phyloP scores from a whole-genome alignment of 768 basidiomycete genomes.

The Tylopilus rubrobrunneus region DNA sequence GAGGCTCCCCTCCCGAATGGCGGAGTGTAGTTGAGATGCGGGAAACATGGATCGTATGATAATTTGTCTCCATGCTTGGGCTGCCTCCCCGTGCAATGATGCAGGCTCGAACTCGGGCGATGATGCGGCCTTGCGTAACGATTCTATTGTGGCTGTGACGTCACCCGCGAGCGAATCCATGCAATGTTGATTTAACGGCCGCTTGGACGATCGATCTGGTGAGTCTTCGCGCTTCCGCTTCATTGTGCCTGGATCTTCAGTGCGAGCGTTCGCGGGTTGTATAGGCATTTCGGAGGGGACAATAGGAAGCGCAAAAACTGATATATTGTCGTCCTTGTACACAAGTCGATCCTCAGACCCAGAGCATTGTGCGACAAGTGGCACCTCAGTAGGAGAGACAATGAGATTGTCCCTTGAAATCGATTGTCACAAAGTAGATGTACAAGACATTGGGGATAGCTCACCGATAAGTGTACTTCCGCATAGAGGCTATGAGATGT shows the following conservation, averaged over 20 bases:
- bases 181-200: constrained; percentile 5
- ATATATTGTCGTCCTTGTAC: constrained; percentile 60
- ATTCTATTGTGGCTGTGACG: not conserved
- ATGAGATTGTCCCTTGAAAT: constrained; percentile 46
- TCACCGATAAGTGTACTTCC: constrained; percentile 65
- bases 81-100: constrained; percentile 38
- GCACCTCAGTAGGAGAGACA: constrained; percentile 44
- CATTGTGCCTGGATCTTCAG: not conserved
- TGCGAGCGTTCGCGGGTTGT: not conserved
- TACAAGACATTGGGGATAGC: not conserved
- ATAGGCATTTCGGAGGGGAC: constrained; percentile 21
- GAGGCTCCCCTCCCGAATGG: constrained; percentile 7
- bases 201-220: constrained; percentile 37
- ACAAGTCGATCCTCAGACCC: constrained; percentile 37
- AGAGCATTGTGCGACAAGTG: constrained; percentile 19
- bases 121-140: constrained; percentile 23
- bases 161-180: not conserved
- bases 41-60: constrained; percentile 65
- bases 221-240: constrained; percentile 47
- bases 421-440: not conserved
- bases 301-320: constrained; percentile 60
- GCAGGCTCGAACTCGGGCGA: constrained; percentile 27
- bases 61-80: constrained; percentile 53
- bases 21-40: constrained; percentile 24
- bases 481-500: constrained; percentile 69